Percentiles rank a stretch among this genome's conserved stretches.
Evolutionary conservation across 2,329 filamentous ascomycete species (phyloP).

Genomic region (Talaromyces verruculosus): DNA sequence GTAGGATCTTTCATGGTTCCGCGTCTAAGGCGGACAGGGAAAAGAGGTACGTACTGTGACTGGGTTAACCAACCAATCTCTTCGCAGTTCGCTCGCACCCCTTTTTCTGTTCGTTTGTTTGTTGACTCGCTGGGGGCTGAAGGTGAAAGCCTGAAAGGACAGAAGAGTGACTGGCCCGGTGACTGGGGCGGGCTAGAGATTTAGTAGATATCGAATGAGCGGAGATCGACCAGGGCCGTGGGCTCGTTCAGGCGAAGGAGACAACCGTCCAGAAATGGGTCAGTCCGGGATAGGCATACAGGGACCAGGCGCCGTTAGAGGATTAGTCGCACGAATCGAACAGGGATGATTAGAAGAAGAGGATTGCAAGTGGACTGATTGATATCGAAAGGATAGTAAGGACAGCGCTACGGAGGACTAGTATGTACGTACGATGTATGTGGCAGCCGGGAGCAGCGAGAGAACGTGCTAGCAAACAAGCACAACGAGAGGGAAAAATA

Average conservation of each 20-base stretch:
- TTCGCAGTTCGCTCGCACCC: background rate
- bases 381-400: background rate
- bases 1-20: slow-evolving; percentile 7
- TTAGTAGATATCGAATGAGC: slow-evolving; percentile 13
- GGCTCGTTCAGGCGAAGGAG: slow-evolving; percentile 7
- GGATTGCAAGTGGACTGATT: background rate
- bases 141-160: background rate
- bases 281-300: background rate
- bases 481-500: slow-evolving; percentile 4
- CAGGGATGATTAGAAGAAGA: background rate
- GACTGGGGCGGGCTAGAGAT: slow-evolving; percentile 10
- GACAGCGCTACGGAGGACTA: background rate
- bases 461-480: background rate
- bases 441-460: slow-evolving; percentile 17
- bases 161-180: background rate
- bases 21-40: slow-evolving; percentile 2
- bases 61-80: slow-evolving; percentile 2
- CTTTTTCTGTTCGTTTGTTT: background rate
- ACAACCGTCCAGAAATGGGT: slow-evolving; percentile 3
- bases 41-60: slow-evolving; percentile 1
- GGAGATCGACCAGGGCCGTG: slow-evolving; percentile 18
- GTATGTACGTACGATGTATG: background rate
- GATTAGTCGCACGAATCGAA: background rate
- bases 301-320: background rate
- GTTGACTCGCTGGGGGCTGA: slow-evolving; percentile 13